phyloP scores from a whole-genome alignment of 371 early-diverging fungal genomes.

The Mortierella sp. region DNA sequence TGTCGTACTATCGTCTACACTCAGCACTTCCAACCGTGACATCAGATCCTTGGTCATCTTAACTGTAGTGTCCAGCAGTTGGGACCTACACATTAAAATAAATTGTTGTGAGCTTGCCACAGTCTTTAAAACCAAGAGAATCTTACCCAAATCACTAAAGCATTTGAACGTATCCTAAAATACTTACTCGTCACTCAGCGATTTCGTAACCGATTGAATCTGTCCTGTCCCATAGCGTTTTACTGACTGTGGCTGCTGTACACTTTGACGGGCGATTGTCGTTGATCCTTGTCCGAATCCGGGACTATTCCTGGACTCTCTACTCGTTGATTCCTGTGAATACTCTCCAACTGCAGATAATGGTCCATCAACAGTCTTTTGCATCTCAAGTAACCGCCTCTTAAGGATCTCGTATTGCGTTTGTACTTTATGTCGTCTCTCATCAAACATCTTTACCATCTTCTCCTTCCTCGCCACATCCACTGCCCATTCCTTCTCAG shows the following conservation, averaged over 20 bases:
- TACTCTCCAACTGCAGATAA: background rate
- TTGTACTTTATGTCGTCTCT: slow-evolving; percentile 32
- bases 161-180: no score
- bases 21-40: slow-evolving; percentile 31
- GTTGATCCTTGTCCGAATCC: background rate
- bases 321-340: background rate
- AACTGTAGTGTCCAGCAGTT: slow-evolving; percentile 38
- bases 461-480: slow-evolving; percentile 32
- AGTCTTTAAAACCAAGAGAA: no score
- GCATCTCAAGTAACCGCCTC: slow-evolving; percentile 25
- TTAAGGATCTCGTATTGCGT: slow-evolving; percentile 39
- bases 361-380: background rate
- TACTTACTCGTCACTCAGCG: slow-evolving; percentile 26
- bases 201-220: slow-evolving; percentile 22
- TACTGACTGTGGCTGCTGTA: slow-evolving; percentile 2
- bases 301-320: background rate
- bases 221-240: slow-evolving; percentile 34
- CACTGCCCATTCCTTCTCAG: slow-evolving; percentile 41
- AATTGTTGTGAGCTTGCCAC: no score
- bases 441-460: slow-evolving; percentile 30
- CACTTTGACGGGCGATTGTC: background rate
- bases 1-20: background rate
- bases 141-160: no score
- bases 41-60: slow-evolving; percentile 35
- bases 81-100: slow-evolving; percentile 10